A percentile compares a stretch with the other conserved stretches of the same genome.
phyloP scores from a whole-genome alignment of 495 filamentous ascomycete genomes.

The Beverwykella pulmonaria region DNA sequence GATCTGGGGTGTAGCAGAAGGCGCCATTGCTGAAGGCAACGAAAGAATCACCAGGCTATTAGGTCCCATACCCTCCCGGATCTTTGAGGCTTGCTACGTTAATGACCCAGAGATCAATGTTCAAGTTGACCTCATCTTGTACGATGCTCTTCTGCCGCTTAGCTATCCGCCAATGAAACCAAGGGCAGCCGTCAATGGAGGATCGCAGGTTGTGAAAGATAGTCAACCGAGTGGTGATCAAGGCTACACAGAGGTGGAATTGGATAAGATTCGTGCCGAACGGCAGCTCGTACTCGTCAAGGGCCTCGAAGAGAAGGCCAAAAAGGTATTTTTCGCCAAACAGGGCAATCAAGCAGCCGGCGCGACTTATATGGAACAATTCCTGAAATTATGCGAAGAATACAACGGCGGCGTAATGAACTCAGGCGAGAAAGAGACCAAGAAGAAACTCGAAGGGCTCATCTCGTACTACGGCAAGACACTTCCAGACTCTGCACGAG shows the following conservation, averaged over 20 bases:
- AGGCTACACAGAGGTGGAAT: conserved; percentile 59
- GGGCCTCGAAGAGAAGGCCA: conserved; percentile 75
- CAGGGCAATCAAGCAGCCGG: conserved; percentile 72
- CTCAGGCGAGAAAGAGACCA: conserved; percentile 67
- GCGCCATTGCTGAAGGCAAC: conserved; percentile 82
- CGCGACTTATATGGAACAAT: conserved; percentile 68
- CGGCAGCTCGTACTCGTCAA: conserved; percentile 79
- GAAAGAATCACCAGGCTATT: conserved; percentile 72
- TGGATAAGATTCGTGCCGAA: conserved; percentile 83
- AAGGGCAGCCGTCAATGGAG: conserved; percentile 55
- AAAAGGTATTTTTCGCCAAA: conserved; percentile 86
- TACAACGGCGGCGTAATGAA: conserved; percentile 86
- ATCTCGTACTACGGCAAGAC: conserved; percentile 70
- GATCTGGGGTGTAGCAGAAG: conserved; percentile 88
- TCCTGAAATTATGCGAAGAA: conserved; percentile 77
- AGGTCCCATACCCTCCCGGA: conserved; percentile 77
- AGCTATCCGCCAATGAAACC: conserved; percentile 79
- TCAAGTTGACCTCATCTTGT: conserved; percentile 81
- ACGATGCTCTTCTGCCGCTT: conserved; percentile 81
- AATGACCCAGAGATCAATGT: conserved; percentile 87
- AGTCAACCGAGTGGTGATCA: conserved; percentile 53
- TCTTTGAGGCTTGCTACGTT: conserved; percentile 85
- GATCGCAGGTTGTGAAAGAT: conserved; percentile 55
- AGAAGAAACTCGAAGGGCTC: conserved; percentile 65
- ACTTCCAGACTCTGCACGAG: conserved; percentile 70